Percentiles rank a stretch among this genome's conserved stretches.
phyloP scores from a whole-genome alignment of 2,329 filamentous ascomycete species.

The Didymellaceae sp. region DNA sequence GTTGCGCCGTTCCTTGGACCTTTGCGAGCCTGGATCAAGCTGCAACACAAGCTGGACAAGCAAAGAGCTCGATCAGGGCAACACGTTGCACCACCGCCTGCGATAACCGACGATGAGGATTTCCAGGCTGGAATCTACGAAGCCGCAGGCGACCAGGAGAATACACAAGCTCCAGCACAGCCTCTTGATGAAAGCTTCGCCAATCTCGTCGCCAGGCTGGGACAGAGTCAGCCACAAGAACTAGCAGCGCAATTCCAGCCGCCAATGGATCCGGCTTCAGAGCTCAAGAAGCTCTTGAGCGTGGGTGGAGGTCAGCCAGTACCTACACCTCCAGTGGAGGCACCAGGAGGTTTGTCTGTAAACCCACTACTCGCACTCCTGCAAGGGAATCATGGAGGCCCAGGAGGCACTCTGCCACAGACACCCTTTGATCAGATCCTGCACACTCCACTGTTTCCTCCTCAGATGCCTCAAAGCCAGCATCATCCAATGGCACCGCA shows the following conservation, averaged over 20 bases:
- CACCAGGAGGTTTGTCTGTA: conserved; percentile 26
- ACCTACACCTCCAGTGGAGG: conserved; percentile 42
- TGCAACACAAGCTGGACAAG: conserved; percentile 77
- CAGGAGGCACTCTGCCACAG: conserved; percentile 27
- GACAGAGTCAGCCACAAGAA: conserved; percentile 38
- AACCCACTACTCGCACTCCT: conserved; percentile 65
- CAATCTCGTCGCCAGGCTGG: conserved; percentile 40
- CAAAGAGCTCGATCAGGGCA: conserved; percentile 48
- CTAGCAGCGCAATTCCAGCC: conserved; percentile 32
- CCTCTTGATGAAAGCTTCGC: conserved; percentile 35
- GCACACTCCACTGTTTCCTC: conserved; percentile 60
- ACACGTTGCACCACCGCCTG: conserved; percentile 25
- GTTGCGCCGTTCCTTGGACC: conserved; percentile 89
- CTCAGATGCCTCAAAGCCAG: conserved; percentile 62
- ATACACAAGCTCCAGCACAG: conserved; percentile 13
- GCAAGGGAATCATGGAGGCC: conserved; percentile 29
- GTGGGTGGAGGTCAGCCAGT: conserved; percentile 45
- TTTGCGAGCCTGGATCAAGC: conserved; percentile 88
- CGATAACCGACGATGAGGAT: conserved; percentile 42
- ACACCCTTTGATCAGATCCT: conserved; percentile 64
- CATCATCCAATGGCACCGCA: conserved; percentile 62
- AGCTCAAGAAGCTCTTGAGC: conserved; percentile 60
- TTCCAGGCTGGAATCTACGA: conserved; percentile 36
- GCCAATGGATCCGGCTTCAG: conserved; percentile 54
- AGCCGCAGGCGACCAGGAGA: conserved; percentile 32